Base-by-base conservation (phyloP, 2,329 filamentous ascomycete genomes). In the Aspergillus sp. region DNA sequence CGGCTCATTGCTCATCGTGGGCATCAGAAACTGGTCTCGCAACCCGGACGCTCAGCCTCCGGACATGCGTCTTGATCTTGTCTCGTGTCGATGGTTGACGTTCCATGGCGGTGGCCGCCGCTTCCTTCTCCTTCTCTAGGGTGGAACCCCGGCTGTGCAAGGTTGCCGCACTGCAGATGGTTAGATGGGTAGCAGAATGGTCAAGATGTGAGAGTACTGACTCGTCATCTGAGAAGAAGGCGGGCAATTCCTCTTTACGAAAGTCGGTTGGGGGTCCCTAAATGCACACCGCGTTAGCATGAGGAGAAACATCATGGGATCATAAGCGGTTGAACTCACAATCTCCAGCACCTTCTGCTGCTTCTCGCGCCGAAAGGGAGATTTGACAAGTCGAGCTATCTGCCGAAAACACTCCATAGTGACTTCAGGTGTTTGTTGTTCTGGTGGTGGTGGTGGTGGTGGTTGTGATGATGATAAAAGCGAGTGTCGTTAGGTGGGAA, bases 261-360 rank as follows among this genome's bases (percentile, higher is more conserved):
- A 80, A 80, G 66, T 80, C 72, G 25, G 74, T 80, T 36, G 78
- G 78, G 49, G 67, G 71, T 19, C 78, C 76, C 78, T 80, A 51
- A 13, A 10, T 15, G 32, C 32, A 36, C 1, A 36, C 32, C 4
- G 9, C 12, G n/a, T 56, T 51, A 50, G 38, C 17, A 41, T 17
- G 5, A 13, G 32, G 43, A 8, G 4, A 21, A 8, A 23, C 32
- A 36, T 13, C 32, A 15, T 13, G 38, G 50, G 8, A 30, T 25
- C 45, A 5, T 7, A 28, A 28, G 25, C 25, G 9, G 9, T 21
- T 7, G 15, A 9, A 65, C 72, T 64, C 58, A 78, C 75, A 58
- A 78, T 78, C 52, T 76, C 74, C 60, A 78, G 65, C n/a, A 65
- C 67, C 25, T 63, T 69, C 17, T 68, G 69, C 41, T 68, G 69